Evolutionary conservation across 139 green algal species (phyloP).

Genomic region (Yamagishiella unicocca): DNA sequence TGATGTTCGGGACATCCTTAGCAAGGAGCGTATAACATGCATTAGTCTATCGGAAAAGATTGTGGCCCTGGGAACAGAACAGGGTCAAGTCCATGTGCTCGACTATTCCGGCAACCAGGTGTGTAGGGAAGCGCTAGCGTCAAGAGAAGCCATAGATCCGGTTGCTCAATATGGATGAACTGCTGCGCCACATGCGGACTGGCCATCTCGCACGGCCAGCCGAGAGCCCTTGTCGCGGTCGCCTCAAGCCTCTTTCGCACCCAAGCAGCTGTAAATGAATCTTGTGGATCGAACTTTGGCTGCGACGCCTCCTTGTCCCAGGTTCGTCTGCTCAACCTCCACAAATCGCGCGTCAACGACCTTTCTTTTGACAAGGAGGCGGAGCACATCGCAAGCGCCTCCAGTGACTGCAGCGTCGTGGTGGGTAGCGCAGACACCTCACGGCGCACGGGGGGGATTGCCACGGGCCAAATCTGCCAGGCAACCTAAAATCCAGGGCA

Average conservation of each 20-base stretch:
- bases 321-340: constrained; percentile 72
- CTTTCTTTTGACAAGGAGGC: constrained; percentile 84
- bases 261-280: no score
- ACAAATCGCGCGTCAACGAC: constrained; percentile 78
- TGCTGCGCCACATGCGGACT: no score
- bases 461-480: no score
- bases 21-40: constrained; percentile 62
- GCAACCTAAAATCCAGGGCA: no score
- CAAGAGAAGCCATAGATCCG: no score
- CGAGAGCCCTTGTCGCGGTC: no score
- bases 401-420: constrained; percentile 82
- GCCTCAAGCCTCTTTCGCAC: no score
- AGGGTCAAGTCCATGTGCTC: constrained; percentile 86
- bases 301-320: no score
- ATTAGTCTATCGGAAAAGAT: constrained; percentile 89
- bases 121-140: neutral
- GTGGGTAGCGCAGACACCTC: constrained; percentile 63
- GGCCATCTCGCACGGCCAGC: no score
- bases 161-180: no score
- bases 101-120: constrained; percentile 92
- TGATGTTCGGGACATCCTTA: constrained; percentile 66
- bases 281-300: no score
- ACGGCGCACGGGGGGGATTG: no score
- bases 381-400: constrained; percentile 88
- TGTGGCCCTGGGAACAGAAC: constrained; percentile 85